Conservation (phyloP, 116 monocot species). For the Posidonia oceanica region DNA sequence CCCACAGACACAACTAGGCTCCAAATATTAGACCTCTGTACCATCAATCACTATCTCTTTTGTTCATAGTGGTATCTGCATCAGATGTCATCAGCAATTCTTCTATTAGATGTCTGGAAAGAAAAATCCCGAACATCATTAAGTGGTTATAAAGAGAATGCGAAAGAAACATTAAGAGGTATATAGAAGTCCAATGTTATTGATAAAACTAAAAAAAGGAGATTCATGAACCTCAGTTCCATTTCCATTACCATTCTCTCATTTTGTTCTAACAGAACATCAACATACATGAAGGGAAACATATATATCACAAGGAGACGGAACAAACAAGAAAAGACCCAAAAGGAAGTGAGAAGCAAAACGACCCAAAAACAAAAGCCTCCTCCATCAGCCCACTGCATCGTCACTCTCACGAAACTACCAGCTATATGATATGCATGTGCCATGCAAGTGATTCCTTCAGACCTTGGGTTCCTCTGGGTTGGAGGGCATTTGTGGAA, state of each 20-base stretch:
- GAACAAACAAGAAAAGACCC: neutral
- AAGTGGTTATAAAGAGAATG: neutral
- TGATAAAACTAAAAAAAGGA: neutral
- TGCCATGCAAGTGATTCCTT: neutral
- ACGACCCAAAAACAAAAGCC: neutral
- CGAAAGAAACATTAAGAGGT: neutral
- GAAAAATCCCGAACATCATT: neutral
- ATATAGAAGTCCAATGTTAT: neutral
- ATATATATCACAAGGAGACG: neutral
- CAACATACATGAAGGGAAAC: neutral
- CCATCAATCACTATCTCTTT: neutral
- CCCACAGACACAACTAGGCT: neutral
- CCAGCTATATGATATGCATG: neutral
- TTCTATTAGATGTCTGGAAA: neutral
- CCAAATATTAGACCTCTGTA: neutral
- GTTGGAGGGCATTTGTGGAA: slow-evolving; percentile 2
- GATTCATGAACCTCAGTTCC: neutral
- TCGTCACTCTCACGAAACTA: neutral
- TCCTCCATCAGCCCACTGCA: neutral
- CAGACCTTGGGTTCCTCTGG: neutral
- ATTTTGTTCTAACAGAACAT: neutral
- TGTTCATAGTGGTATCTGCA: neutral
- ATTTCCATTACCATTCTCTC: neutral
- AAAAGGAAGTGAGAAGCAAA: neutral
- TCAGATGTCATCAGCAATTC: slow-evolving; percentile 5